A percentile compares a stretch with the other conserved stretches of the same genome.
Conservation (phyloP, 495 filamentous ascomycete genomes). For the Trypethelium eluteriae region DNA sequence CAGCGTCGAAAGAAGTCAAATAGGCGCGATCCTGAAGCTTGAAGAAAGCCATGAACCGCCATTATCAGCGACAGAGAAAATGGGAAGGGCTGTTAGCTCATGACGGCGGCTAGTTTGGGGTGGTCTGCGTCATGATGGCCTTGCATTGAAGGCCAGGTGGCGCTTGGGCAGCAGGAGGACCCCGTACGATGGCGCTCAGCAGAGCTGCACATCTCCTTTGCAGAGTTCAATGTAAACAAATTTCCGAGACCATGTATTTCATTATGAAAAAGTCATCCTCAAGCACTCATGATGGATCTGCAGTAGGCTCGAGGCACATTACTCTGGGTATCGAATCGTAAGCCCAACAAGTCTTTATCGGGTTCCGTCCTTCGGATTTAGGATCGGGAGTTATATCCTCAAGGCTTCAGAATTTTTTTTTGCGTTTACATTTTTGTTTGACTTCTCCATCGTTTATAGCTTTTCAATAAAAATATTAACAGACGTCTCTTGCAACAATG, state of each 20-base stretch:
- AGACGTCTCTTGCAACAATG: background rate
- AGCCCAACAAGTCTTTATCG: background rate
- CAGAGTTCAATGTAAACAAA: too few relatives aligned
- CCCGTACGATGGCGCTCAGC: too few relatives aligned
- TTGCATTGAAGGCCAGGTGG: background rate
- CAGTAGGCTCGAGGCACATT: too few relatives aligned
- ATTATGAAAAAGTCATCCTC: too few relatives aligned
- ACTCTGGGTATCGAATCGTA: background rate
- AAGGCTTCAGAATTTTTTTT: background rate
- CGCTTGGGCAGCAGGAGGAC: background rate
- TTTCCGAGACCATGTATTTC: too few relatives aligned
- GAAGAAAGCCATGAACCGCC: background rate
- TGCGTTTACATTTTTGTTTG: background rate
- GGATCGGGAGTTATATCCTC: background rate
- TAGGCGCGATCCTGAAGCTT: background rate
- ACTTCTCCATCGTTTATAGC: background rate
- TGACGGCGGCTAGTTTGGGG: background rate
- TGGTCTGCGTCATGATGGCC: constrained; percentile 6
- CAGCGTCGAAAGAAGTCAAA: constrained; percentile 6
- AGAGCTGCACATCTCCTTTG: too few relatives aligned
- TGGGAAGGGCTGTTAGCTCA: background rate
- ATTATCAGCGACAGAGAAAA: background rate
- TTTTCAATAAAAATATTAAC: background rate
- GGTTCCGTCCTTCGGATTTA: background rate
- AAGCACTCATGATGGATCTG: too few relatives aligned